Evolutionary conservation across 306 rosid genomes (phyloP), one percentile per base, ranked within the genome.

Genomic region (Quercus cerris): DNA sequence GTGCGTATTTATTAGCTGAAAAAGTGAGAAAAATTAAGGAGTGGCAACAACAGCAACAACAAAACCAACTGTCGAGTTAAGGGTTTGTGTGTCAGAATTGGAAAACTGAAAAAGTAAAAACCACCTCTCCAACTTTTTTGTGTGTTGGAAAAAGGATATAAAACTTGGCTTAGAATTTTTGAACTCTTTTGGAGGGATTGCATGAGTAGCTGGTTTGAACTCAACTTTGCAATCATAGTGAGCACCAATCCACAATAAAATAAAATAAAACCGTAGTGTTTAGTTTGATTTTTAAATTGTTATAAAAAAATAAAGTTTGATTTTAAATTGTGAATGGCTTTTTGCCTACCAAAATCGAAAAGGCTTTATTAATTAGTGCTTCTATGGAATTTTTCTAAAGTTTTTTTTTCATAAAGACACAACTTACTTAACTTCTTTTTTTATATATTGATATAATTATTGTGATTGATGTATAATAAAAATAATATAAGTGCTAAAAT

Each of bases 51-150:
- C 14, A 46, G 4, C 0, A 46, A 51, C 56, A 13, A 14, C 11
- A 63, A 27, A 10, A 62, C 15, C 70, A 12, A 3, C 70, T 74
- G 69, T 27, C 25, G 56, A 70, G 80, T 76, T 81, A 79, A 79
- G 71, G 70, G 72, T 46, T 51, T 25, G 19, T 25, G 20, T 80
- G 90, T 87, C 91, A 90, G 88, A 87, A 79, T 61, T 79, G 55
- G 80, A 28, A 81, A 71, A 82, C 62, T 5, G 30, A 14, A 72
- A 49, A 49, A 49, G 54, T 49, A 49, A 49, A 49, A 49, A 12
- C 15, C 17, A 49, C 5, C 17, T 12, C 54, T 12, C 54, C 78
- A 76, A 20, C 27, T 15, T 44, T 19, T 20, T 52, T 75, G 51
- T 54, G 56, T 7, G 12, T 14, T 27, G 27, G 19, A 59, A 38